phyloP scores from a whole-genome alignment of 768 basidiomycete species.

The Hericium erinaceus region DNA sequence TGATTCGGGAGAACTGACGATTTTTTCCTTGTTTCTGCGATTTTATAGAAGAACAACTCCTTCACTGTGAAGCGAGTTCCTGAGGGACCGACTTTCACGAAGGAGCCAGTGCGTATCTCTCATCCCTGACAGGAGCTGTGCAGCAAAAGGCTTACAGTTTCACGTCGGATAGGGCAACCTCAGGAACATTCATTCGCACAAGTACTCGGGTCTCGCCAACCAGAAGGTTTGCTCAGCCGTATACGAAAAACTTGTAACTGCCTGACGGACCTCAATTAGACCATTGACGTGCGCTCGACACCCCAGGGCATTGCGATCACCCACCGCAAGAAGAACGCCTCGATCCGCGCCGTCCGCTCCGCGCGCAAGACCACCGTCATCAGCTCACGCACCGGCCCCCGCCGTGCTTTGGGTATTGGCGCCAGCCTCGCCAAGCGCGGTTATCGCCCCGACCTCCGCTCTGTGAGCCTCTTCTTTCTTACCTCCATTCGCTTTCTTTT shows the following conservation, averaged over 20 bases:
- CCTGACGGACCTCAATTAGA: conserved; percentile 28
- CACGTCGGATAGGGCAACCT: conserved; percentile 60
- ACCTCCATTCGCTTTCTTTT: conserved; percentile 4
- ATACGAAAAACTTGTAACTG: neutral
- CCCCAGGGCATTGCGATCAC: conserved; percentile 48
- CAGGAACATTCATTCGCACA: conserved; percentile 82
- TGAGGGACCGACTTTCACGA: conserved; percentile 75
- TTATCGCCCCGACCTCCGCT: conserved; percentile 72
- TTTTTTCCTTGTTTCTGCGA: neutral
- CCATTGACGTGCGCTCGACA: conserved; percentile 52
- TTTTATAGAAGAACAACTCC: conserved; percentile 65
- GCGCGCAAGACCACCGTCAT: conserved; percentile 42
- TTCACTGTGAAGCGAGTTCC: conserved; percentile 72
- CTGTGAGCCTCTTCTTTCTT: conserved; percentile 38
- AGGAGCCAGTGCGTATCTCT: conserved; percentile 57
- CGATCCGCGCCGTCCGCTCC: conserved; percentile 39
- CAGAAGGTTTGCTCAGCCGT: conserved; percentile 43
- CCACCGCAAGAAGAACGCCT: conserved; percentile 55
- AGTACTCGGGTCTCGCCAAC: conserved; percentile 87
- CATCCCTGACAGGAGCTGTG: neutral
- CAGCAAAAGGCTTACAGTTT: neutral
- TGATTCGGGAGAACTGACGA: neutral
- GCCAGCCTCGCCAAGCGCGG: conserved; percentile 51
- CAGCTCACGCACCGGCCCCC: conserved; percentile 60
- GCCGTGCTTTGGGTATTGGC: conserved; percentile 61